Evolutionary conservation across 345 rosid species (phyloP).

Genomic region (Ceriops tagal): DNA sequence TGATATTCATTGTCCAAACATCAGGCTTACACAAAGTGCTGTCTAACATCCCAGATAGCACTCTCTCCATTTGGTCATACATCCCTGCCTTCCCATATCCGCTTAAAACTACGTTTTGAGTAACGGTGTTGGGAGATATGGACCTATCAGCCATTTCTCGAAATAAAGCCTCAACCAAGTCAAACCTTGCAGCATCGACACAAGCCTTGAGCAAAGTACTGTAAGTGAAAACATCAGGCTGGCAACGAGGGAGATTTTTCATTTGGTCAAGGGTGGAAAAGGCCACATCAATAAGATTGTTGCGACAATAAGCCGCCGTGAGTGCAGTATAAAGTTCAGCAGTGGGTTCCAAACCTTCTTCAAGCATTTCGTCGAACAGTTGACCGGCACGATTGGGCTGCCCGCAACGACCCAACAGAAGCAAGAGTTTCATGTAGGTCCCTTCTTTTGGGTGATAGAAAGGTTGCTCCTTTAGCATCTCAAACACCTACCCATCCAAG

Average conservation of each 20-base stretch:
- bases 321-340: conserved; percentile 76
- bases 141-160: conserved; percentile 63
- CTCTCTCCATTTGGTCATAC: conserved; percentile 81
- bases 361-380: conserved; percentile 72
- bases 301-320: conserved; percentile 69
- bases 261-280: conserved; percentile 53
- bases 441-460: conserved; percentile 84
- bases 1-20: conserved; percentile 89
- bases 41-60: conserved; percentile 70
- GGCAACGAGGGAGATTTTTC: conserved; percentile 68
- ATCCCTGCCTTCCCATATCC: conserved; percentile 74
- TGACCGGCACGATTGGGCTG: conserved; percentile 64
- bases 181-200: conserved; percentile 64
- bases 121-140: conserved; percentile 74
- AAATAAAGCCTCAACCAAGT: conserved; percentile 59
- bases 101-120: conserved; percentile 83
- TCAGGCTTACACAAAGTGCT: conserved; percentile 64
- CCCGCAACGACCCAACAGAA: conserved; percentile 67
- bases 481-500: conserved; percentile 17
- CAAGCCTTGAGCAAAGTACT: conserved; percentile 74
- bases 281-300: conserved; percentile 56
- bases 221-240: conserved; percentile 80
- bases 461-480: conserved; percentile 65
- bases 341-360: conserved; percentile 72
- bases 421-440: conserved; percentile 75